Percentiles rank a stretch among this genome's conserved stretches.
Conservation (phyloP, 768 basidiomycete species). For the Multifurca ochricompacta region DNA sequence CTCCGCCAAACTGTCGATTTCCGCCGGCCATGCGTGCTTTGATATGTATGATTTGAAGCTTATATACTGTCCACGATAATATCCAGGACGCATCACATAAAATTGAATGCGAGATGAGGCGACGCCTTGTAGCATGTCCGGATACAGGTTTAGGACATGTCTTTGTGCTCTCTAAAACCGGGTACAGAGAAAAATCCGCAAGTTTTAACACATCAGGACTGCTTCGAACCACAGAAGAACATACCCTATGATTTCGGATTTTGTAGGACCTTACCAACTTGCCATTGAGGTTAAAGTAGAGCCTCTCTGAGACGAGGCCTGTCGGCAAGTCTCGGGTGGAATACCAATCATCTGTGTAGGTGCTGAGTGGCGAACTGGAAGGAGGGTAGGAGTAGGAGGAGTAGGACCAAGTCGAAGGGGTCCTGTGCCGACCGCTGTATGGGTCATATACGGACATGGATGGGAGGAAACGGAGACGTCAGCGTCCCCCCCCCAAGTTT, state of each 20-base stretch:
- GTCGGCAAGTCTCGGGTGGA: neutral
- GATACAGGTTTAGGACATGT: constrained; percentile 8
- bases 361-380: neutral
- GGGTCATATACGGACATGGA: constrained; percentile 16
- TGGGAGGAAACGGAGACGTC: neutral
- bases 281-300: constrained; percentile 10
- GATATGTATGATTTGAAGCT: constrained; percentile 14
- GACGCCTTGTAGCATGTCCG: constrained; percentile 2
- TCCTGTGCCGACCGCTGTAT: constrained; percentile 3
- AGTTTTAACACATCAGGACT: neutral
- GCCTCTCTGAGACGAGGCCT: constrained; percentile 3
- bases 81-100: constrained; percentile 9
- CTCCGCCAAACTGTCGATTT: constrained; percentile 13
- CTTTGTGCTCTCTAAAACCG: constrained; percentile 3
- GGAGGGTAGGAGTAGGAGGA: constrained; percentile 1
- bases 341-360: neutral
- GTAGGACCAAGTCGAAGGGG: constrained; percentile 6
- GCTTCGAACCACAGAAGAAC: neutral
- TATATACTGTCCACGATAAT: neutral
- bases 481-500: neutral
- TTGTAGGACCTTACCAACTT: constrained; percentile 9
- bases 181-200: neutral
- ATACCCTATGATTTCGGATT: constrained; percentile 5
- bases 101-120: constrained; percentile 18
- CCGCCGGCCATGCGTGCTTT: constrained; percentile 1